These are phyloP conservation scores for Hypoxylon cercidicola DNA, from an alignment of 495 filamentous ascomycete genomes.

Conservation along the genomic window DNA sequence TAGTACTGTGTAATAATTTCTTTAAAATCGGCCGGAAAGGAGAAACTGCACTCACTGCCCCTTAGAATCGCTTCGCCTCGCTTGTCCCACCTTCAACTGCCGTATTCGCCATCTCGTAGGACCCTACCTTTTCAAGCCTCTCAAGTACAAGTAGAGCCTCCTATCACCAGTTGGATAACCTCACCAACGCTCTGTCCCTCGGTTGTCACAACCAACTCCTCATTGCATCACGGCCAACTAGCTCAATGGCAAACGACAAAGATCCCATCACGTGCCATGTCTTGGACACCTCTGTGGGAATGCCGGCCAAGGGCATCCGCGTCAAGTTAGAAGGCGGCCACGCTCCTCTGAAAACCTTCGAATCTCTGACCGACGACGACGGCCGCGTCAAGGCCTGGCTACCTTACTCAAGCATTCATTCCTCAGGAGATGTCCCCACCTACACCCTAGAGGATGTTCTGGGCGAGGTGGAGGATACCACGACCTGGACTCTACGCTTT, in stretches of 20 bases:
- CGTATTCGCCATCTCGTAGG: constrained; percentile 17
- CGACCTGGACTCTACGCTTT: constrained; percentile 77
- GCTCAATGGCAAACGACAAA: constrained; percentile 49
- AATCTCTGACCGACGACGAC: constrained; percentile 81
- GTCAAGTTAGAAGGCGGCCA: constrained; percentile 78
- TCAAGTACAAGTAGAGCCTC: constrained; percentile 36
- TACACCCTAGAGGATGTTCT: constrained; percentile 63
- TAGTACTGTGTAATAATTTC: neutral
- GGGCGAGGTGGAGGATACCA: constrained; percentile 44
- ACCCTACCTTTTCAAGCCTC: constrained; percentile 10
- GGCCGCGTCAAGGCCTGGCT: constrained; percentile 86
- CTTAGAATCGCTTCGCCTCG: constrained; percentile 39
- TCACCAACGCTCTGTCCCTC: neutral
- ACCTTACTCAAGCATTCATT: constrained; percentile 57
- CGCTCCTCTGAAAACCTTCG: constrained; percentile 66
- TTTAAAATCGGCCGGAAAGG: constrained; percentile 15
- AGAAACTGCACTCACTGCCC: constrained; percentile 35
- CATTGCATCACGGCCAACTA: neutral
- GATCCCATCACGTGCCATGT: constrained; percentile 71
- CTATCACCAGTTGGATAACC: constrained; percentile 11
- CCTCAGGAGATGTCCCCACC: constrained; percentile 60
- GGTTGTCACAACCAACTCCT: constrained; percentile 5
- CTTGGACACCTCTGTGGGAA: constrained; percentile 67
- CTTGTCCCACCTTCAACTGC: constrained; percentile 34
- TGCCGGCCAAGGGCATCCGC: constrained; percentile 79